Evolutionary conservation across 192 early-diverging fungal species (phyloP).

Genomic region (Coemansia sp.): DNA sequence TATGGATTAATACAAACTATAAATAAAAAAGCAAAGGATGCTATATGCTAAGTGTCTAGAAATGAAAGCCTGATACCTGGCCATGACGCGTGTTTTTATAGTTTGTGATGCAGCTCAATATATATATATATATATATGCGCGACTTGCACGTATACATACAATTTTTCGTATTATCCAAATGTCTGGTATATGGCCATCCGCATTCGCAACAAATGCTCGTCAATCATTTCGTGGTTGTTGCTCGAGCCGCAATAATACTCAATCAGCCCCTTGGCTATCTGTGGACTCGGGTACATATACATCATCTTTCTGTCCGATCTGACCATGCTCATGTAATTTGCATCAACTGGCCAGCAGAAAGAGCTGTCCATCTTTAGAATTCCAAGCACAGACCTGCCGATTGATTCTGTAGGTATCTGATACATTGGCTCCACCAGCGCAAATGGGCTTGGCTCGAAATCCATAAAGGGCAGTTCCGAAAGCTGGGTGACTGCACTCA

Average conservation of each 20-base stretch:
- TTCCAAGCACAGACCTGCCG: conserved; percentile 4
- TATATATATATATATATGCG: no score
- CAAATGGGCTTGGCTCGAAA: conserved; percentile 20
- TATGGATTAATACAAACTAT: no score
- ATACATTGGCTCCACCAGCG: neutral
- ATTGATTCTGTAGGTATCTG: neutral
- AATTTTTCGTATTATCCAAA: no score
- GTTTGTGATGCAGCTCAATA: no score
- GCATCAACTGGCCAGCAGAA: neutral
- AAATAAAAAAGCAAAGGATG: no score
- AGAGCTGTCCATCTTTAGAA: neutral
- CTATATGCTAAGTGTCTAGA: no score
- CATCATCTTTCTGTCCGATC: neutral
- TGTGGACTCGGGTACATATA: conserved; percentile 22
- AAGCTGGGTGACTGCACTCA: neutral
- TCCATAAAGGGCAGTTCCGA: neutral
- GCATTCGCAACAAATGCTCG: neutral
- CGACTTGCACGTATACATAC: no score
- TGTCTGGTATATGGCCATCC: neutral
- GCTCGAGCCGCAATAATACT: neutral
- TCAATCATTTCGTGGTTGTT: neutral
- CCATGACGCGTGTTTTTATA: no score
- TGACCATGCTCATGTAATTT: conserved; percentile 17
- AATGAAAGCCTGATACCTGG: no score
- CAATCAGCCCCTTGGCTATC: conserved; percentile 15